Evolutionary conservation across 2,329 filamentous ascomycete species (phyloP).

Genomic region (Huntiella bhutanensis): DNA sequence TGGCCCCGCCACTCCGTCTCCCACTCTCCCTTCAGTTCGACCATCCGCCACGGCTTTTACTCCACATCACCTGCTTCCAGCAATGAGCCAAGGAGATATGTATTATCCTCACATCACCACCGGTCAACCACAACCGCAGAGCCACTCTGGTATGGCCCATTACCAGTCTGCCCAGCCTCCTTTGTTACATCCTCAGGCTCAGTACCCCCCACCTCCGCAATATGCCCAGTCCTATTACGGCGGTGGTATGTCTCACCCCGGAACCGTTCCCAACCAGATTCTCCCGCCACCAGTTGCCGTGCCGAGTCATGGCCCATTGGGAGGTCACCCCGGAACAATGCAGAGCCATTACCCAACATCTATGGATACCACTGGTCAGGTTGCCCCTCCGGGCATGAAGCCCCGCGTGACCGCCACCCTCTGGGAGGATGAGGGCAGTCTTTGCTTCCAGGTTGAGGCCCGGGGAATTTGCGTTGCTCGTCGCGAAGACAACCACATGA

Average conservation of each 20-base stretch:
- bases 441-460: slow-evolving; percentile 95
- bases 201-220: slow-evolving; percentile 44
- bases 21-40: slow-evolving; percentile 33
- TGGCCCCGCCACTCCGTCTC: slow-evolving; percentile 62
- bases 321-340: slow-evolving; percentile 37
- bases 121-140: slow-evolving; percentile 56
- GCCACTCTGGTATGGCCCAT: slow-evolving; percentile 40
- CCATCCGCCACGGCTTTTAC: slow-evolving; percentile 22
- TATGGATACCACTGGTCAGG: slow-evolving; percentile 75
- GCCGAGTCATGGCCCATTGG: slow-evolving; percentile 20
- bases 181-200: slow-evolving; percentile 52
- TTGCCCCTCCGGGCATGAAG: slow-evolving; percentile 87
- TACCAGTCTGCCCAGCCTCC: slow-evolving; percentile 67
- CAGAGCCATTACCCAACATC: slow-evolving; percentile 31
- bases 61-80: slow-evolving; percentile 26
- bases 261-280: slow-evolving; percentile 49
- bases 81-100: slow-evolving; percentile 83
- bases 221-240: slow-evolving; percentile 55
- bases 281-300: slow-evolving; percentile 41
- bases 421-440: slow-evolving; percentile 94
- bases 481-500: slow-evolving; percentile 96
- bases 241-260: slow-evolving; percentile 52
- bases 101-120: slow-evolving; percentile 72
- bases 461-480: slow-evolving; percentile 89
- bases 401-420: slow-evolving; percentile 87